Base-by-base conservation (phyloP, 768 basidiomycete species). In the Tulasnella sp. region DNA sequence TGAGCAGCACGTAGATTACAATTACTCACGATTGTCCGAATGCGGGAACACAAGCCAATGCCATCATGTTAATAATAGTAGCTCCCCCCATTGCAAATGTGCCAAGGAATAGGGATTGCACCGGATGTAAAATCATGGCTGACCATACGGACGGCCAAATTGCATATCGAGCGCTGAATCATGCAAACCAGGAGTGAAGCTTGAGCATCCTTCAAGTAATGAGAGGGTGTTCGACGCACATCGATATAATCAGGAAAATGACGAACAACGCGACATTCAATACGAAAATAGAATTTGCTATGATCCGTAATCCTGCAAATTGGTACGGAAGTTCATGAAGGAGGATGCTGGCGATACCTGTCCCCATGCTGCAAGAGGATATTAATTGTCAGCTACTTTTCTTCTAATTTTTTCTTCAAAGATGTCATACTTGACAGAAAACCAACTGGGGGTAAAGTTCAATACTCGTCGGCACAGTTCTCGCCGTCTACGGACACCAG, bases 81-180 rank as follows among this genome's bases (percentile, higher is more conserved):
- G 74, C 68, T 4, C 66, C 70, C 12, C 72, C 79, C 79, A 81
- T 83, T 0, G 79, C 77, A 56, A 66, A 70, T 15, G 46, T 46
- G 2, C 56, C 58, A 16, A 57, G 37, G 48, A 55, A 59, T 25
- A 59, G 42, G 8, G 49, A 48, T 42, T 59, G 58, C 15, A 47
- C 37, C 3, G 56, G 50, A 37, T 59, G 56, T 6, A 40, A 42
- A 24, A 77, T 52, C 66, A 78, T 75, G 4, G 62, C 60, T 0
- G 57, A 55, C 74, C 75, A 77, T 43, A 75, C 67, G 29, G 69
- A 68, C 0, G 77, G 78, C 54, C 73, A 77, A 28, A 72, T 54
- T 42, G 65, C 63, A 61, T 81, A 82, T 47, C 79, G 74, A 3
- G 68, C 65, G 4, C n/a, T n/a, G n/a, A n/a, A n/a, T n/a, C n/a